A percentile compares a stretch with the other conserved stretches of the same genome.
Conservation (phyloP, 768 basidiomycete genomes). For the Leccinum incarnatum region DNA sequence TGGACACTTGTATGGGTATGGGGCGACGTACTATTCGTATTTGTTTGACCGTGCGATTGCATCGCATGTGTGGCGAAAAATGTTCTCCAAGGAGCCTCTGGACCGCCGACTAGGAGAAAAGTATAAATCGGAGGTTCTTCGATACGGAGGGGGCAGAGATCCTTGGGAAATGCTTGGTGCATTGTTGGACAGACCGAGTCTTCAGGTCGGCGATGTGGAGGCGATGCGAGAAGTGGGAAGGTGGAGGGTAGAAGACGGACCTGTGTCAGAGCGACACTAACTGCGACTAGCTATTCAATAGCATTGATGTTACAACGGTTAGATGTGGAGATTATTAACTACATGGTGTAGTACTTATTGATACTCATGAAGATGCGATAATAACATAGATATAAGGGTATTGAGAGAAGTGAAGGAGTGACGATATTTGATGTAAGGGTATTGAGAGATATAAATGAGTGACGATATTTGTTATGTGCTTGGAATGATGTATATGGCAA, state of each 20-base stretch:
- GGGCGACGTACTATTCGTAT: conserved; percentile 97
- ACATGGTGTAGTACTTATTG: too few relatives aligned
- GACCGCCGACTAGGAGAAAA: conserved; percentile 74
- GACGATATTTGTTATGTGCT: not conserved
- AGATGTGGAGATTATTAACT: not conserved
- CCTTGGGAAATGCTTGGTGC: conserved; percentile 91
- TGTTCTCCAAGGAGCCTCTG: conserved; percentile 71
- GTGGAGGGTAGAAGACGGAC: conserved; percentile 83
- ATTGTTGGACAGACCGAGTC: conserved; percentile 58
- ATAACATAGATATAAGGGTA: not conserved
- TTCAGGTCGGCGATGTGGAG: conserved; percentile 69
- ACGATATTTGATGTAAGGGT: not conserved
- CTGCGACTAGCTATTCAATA: not conserved
- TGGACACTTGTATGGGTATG: conserved; percentile 93
- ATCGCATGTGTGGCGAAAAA: conserved; percentile 77
- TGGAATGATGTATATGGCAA: not conserved
- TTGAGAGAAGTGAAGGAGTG: not conserved
- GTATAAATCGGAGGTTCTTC: conserved; percentile 73
- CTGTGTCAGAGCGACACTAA: conserved; percentile 59
- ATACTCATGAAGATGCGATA: conserved; percentile 19
- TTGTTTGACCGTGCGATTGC: conserved; percentile 96
- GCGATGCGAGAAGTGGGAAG: conserved; percentile 90
- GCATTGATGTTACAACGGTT: not conserved
- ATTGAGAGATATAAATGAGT: too few relatives aligned
- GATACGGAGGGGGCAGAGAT: conserved; percentile 84